Conservation (phyloP, 352 stramenopile species). For the Phytophthora idaei region DNA sequence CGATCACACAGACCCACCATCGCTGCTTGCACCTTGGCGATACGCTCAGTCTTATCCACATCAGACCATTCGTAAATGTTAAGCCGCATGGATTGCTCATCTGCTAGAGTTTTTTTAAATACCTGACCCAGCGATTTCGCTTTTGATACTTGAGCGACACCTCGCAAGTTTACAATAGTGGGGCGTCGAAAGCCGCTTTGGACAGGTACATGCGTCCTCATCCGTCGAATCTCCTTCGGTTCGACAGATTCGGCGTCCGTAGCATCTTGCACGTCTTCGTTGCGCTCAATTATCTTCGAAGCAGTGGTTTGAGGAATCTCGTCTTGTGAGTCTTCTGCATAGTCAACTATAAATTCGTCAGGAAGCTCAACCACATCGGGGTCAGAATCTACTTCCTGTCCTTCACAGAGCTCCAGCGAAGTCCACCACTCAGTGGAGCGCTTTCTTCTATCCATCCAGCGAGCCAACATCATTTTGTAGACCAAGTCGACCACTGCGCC, state of each 20-base stretch:
- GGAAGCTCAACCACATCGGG: conserved; percentile 1
- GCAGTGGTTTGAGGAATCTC: not conserved
- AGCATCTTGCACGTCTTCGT: conserved; percentile 16
- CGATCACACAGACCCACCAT: conserved; percentile 38
- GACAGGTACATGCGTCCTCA: not conserved
- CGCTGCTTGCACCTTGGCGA: conserved; percentile 46
- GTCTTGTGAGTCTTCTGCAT: not conserved
- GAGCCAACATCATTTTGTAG: conserved; percentile 55
- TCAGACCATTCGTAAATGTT: conserved; percentile 54
- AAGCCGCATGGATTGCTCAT: too few relatives aligned
- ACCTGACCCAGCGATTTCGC: not conserved
- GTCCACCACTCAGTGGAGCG: conserved; percentile 24
- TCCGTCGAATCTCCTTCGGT: conserved; percentile 9
- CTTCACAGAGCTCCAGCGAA: conserved; percentile 19
- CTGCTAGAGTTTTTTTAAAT: too few relatives aligned
- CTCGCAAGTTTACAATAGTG: conserved; percentile 5
- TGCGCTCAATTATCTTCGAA: not conserved
- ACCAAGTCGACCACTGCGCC: conserved; percentile 38
- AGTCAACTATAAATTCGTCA: not conserved
- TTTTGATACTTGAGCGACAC: not conserved
- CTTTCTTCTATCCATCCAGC: conserved; percentile 44
- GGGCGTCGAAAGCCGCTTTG: conserved; percentile 10
- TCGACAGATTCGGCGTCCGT: conserved; percentile 26
- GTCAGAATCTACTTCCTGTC: not conserved
- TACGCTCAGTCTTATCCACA: conserved; percentile 51